Percentiles rank a stretch among this genome's conserved stretches.
Conservation (phyloP, 495 filamentous ascomycete species). For the Penicillium verhagenii region DNA sequence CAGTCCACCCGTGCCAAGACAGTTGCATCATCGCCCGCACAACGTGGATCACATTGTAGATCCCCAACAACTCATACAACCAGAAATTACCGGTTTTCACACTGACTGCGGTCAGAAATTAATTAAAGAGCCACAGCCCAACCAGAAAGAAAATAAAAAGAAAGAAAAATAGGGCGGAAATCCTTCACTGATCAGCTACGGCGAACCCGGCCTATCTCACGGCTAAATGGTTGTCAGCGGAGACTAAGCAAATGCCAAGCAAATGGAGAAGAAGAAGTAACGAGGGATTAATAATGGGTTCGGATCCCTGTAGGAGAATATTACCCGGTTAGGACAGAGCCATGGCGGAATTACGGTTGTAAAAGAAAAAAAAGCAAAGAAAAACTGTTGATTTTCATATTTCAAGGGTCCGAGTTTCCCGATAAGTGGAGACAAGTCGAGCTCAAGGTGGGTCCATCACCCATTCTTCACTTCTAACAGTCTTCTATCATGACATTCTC, state of each 20-base stretch:
- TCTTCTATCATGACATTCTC: constrained; percentile 1
- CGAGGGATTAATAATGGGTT: not conserved
- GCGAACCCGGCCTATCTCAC: not conserved
- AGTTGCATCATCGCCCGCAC: constrained; percentile 13
- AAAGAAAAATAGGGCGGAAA: not conserved
- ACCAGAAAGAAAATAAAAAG: not conserved
- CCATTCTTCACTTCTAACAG: constrained; percentile 6
- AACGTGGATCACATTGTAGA: constrained; percentile 5
- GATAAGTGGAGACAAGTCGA: constrained; percentile 1
- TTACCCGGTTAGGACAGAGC: constrained; percentile 5
- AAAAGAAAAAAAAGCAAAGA: no score
- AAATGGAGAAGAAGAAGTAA: no score
- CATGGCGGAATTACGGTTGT: constrained; percentile 18
- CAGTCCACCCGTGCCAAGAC: constrained; percentile 8
- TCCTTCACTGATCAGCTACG: not conserved
- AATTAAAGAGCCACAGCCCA: no score
- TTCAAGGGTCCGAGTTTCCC: constrained; percentile 6
- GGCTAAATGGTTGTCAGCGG: not conserved
- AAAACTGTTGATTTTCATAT: no score
- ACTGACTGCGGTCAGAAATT: no score
- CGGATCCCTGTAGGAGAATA: constrained; percentile 9
- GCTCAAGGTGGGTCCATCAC: not conserved
- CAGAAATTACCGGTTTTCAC: not conserved
- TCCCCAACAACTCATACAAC: not conserved
- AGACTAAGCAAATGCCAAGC: constrained; percentile 23